Evolutionary conservation across 169 alveolate genomes (phyloP).

Genomic region (Plasmodium knowlesi): DNA sequence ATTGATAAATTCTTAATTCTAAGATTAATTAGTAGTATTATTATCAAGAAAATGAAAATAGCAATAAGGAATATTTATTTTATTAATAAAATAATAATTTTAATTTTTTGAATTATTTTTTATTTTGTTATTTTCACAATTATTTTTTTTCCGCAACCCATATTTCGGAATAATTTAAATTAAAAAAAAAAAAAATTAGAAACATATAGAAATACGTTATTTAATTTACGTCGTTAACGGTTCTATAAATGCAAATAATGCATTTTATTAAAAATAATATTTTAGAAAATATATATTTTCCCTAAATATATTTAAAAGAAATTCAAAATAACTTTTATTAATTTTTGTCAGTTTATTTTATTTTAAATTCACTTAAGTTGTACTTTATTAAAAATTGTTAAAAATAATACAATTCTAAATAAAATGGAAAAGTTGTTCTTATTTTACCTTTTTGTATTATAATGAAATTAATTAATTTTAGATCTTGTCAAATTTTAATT

Average conservation of each 20-base stretch:
- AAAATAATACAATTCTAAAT: background rate
- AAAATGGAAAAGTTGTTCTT: background rate
- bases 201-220: background rate
- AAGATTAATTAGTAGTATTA: background rate
- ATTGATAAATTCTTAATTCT: background rate
- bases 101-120: background rate
- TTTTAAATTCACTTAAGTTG: background rate
- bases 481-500: background rate
- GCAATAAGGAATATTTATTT: background rate
- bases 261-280: too few relatives aligned
- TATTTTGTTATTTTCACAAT: background rate
- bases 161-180: background rate
- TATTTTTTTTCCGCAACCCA: too few relatives aligned
- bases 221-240: background rate
- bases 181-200: too few relatives aligned
- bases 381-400: background rate
- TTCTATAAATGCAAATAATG: background rate
- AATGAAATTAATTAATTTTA: background rate
- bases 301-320: background rate
- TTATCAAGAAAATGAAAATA: background rate
- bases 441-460: background rate
- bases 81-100: too few relatives aligned
- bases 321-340: background rate
- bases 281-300: too few relatives aligned
- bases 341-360: background rate